phyloP scores from a whole-genome alignment of 1,139 yeast genomes.

The Hyphopichia fennica region DNA sequence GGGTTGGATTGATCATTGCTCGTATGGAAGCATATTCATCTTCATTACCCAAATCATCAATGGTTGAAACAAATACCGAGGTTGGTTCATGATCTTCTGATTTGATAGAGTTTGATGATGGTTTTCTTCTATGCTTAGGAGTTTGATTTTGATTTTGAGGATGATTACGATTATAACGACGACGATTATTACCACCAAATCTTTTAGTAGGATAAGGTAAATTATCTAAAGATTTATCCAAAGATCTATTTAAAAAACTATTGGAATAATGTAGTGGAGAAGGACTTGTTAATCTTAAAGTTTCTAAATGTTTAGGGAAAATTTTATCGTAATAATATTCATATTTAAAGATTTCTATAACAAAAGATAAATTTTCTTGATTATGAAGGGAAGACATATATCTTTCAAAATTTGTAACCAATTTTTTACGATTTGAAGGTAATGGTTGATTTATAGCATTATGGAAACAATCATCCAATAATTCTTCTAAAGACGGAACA shows the following conservation, averaged over 20 bases:
- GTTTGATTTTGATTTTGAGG: neutral
- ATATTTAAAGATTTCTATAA: conserved; percentile 47
- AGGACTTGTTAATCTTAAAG: conserved; percentile 7
- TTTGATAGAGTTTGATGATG: conserved; percentile 8
- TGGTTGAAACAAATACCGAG: conserved; percentile 29
- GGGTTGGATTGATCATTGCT: conserved; percentile 5
- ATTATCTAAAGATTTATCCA: conserved; percentile 11
- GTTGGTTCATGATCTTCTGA: conserved; percentile 25
- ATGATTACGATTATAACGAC: neutral
- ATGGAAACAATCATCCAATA: conserved; percentile 26
- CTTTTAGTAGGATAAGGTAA: conserved; percentile 12
- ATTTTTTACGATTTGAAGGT: conserved; percentile 11
- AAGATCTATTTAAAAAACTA: conserved; percentile 13
- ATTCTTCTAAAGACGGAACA: conserved; percentile 23
- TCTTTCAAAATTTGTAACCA: conserved; percentile 19
- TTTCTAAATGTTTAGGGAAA: conserved; percentile 11
- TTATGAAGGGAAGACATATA: conserved; percentile 33
- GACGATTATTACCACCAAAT: neutral
- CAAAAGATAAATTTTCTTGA: conserved; percentile 46
- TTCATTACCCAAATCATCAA: conserved; percentile 29
- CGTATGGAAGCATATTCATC: neutral
- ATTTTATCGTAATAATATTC: conserved; percentile 32
- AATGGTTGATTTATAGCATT: conserved; percentile 18
- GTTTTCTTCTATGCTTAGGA: conserved; percentile 3
- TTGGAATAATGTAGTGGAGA: conserved; percentile 4